phyloP scores from a whole-genome alignment of 2,329 filamentous ascomycete genomes.

The Juglanconis oblonga region DNA sequence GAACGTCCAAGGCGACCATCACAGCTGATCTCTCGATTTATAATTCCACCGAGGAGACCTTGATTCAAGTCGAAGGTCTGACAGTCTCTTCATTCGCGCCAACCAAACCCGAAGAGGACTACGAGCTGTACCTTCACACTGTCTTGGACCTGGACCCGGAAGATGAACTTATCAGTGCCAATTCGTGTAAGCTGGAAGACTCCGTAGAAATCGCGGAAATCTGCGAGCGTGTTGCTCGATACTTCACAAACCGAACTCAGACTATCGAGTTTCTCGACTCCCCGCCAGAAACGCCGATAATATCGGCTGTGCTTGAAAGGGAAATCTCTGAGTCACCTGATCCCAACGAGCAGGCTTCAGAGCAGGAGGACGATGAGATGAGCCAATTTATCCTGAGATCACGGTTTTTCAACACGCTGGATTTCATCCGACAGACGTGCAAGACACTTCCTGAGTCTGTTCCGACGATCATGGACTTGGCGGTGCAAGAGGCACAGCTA shows the following conservation, averaged over 20 bases:
- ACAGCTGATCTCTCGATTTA: constrained; percentile 35
- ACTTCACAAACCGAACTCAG: constrained; percentile 19
- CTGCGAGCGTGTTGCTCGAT: constrained; percentile 34
- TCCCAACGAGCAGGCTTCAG: background rate
- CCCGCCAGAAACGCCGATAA: constrained; percentile 1
- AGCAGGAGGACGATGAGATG: constrained; percentile 28
- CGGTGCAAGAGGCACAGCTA: constrained; percentile 31
- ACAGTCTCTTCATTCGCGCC: constrained; percentile 30
- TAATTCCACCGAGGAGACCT: constrained; percentile 29
- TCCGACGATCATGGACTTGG: constrained; percentile 19
- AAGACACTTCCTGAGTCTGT: constrained; percentile 25
- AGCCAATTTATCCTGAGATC: constrained; percentile 31
- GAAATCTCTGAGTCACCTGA: too few species aligned
- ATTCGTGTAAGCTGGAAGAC: background rate
- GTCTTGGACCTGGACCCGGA: constrained; percentile 38
- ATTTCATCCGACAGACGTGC: constrained; percentile 27
- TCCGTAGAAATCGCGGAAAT: constrained; percentile 28
- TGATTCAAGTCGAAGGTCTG: constrained; percentile 32
- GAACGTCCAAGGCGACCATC: constrained; percentile 26
- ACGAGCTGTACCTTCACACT: constrained; percentile 35
- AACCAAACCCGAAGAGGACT: constrained; percentile 28
- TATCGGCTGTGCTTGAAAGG: background rate
- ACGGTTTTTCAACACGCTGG: constrained; percentile 28
- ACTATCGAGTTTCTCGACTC: background rate
- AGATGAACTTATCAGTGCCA: constrained; percentile 30